Base-by-base conservation (phyloP, 2,329 filamentous ascomycete species). In the Laburnicola sp. region DNA sequence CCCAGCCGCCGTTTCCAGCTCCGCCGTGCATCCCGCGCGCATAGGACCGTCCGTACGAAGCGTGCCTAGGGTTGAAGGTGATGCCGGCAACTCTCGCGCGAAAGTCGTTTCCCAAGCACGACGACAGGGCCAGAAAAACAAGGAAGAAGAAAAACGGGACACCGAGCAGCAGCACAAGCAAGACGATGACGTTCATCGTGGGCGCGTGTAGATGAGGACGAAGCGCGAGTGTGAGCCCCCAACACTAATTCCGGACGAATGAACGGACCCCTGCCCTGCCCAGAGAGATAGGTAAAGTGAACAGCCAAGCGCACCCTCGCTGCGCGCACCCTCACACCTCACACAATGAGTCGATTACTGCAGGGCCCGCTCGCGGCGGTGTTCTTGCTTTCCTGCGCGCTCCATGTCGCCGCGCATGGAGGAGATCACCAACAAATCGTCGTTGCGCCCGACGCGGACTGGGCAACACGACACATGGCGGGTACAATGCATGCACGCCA, bases 31-130 rank as follows among this genome's bases (percentile, higher is more conserved):
- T 79, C 10, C 77, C 78, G 37, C 80, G 76, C 36, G 82, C 78
- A 58, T 85, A 85, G 55, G 78, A 78, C 43, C 78, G 74, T 35
- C 80, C 82, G 58, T 82, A 85, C 2, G 77, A 76, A 41, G 73
- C 72, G 40, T 75, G 58, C 30, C 74, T 71, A 42, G 75, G 70
- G 47, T 75, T 75, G 36, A 75, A 63, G 21, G 73, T 75, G 45
- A 74, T 74, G 45, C 78, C 75, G 40, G 63, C 69, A 37, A 70
- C 51, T 40, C 70, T 55, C 35, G 77, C 75, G 42, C 80, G 78
- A 56, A 83, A 75, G 30, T 75, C 71, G 56, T 80, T 77, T 23
- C 81, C 81, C 36, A 83, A 69, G 56, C 80, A 84, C 6, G 80
- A 82, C 2, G 81, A 83, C 32, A 83, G 67, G 34, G 76, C 78